Evolutionary conservation across 306 rosid genomes (phyloP).

Genomic region (Medicago ruthenica): DNA sequence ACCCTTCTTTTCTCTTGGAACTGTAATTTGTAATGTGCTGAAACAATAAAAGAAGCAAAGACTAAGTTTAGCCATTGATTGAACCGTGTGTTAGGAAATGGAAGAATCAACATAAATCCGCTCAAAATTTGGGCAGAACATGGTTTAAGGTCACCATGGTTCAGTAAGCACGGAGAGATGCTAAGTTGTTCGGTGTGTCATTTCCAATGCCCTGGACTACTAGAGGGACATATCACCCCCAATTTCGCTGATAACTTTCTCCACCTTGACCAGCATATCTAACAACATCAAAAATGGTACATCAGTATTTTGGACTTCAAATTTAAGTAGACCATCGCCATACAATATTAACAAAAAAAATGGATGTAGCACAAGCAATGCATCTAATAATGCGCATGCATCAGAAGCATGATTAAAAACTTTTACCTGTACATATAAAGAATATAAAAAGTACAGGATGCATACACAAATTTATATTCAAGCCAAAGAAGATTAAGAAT

Average conservation of each 20-base stretch:
- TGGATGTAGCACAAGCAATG: conserved; percentile 14
- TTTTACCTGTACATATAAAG: neutral
- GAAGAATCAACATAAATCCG: conserved; percentile 13
- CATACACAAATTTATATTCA: conserved; percentile 28
- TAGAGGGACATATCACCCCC: conserved; percentile 67
- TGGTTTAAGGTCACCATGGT: conserved; percentile 28
- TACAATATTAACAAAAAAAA: neutral
- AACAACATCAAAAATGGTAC: conserved; percentile 31
- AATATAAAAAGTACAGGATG: conserved; percentile 4
- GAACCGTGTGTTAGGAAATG: neutral
- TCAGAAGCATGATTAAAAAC: neutral
- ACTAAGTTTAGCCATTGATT: conserved; percentile 16
- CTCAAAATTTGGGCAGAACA: conserved; percentile 26
- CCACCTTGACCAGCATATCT: conserved; percentile 90
- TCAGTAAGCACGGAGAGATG: conserved; percentile 30
- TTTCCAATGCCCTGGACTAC: conserved; percentile 41
- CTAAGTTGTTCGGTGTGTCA: conserved; percentile 36
- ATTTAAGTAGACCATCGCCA: conserved; percentile 12
- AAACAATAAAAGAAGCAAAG: conserved; percentile 37
- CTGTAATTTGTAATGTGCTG: conserved; percentile 5
- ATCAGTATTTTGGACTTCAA: conserved; percentile 22
- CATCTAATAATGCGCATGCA: too few relatives aligned
- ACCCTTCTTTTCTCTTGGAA: neutral
- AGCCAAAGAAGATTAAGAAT: conserved; percentile 32
- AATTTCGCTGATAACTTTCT: conserved; percentile 72